Percentiles rank a stretch among this genome's conserved stretches.
Evolutionary conservation across 345 rosid species (phyloP).

Genomic region (Reutealis trisperma): DNA sequence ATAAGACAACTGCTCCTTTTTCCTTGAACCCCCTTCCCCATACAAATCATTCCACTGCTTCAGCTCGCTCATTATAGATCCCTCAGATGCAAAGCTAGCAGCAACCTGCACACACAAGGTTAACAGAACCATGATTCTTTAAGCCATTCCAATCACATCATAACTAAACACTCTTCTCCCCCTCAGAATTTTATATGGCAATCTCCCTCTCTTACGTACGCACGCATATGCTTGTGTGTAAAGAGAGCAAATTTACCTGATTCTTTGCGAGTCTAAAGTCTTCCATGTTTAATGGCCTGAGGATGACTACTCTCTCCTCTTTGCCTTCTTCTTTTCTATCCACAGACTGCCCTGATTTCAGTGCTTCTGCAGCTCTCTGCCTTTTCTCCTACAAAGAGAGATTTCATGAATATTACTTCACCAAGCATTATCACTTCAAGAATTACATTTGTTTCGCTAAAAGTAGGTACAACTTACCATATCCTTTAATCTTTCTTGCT

Average conservation of each 20-base stretch:
- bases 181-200: no score
- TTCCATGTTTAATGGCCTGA: slow-evolving; percentile 74
- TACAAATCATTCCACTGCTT: slow-evolving; percentile 89
- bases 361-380: slow-evolving; percentile 46
- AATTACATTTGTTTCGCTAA: not conserved
- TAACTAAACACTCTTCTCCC: no score
- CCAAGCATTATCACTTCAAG: not conserved
- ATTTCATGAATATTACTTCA: not conserved
- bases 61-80: slow-evolving; percentile 73
- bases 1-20: slow-evolving; percentile 77
- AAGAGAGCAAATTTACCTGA: slow-evolving; percentile 46
- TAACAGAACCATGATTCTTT: not conserved
- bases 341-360: slow-evolving; percentile 21
- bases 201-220: no score
- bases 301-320: slow-evolving; percentile 56
- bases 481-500: slow-evolving; percentile 76
- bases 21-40: slow-evolving; percentile 96
- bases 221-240: no score
- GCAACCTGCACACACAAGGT: slow-evolving; percentile 58
- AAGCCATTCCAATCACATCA: no score
- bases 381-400: slow-evolving; percentile 53
- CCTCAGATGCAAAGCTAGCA: slow-evolving; percentile 82
- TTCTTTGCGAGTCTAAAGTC: slow-evolving; percentile 80
- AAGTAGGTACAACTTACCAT: slow-evolving; percentile 33
- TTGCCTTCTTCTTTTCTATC: slow-evolving; percentile 34